Evolutionary conservation across 192 early-diverging fungal genomes (phyloP).

Genomic region (Phlyctochytrium planicorne): DNA sequence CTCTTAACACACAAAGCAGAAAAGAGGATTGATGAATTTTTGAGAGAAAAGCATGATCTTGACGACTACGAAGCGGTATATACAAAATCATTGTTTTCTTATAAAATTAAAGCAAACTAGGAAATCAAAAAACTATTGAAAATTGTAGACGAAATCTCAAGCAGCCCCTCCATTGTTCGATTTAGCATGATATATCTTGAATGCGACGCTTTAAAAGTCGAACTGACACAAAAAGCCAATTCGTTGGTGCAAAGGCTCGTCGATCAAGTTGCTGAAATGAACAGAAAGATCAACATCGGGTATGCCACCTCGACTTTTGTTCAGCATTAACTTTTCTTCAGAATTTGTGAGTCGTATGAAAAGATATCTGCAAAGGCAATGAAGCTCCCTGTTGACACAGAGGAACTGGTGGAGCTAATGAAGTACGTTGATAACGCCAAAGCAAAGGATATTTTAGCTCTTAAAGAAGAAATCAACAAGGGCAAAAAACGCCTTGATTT

Average conservation of each 20-base stretch:
- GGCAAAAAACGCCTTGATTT: constrained; percentile 60
- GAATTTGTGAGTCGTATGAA: constrained; percentile 63
- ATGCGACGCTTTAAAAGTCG: constrained; percentile 57
- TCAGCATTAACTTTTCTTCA: constrained; percentile 14
- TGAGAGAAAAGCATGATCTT: constrained; percentile 61
- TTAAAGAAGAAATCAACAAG: constrained; percentile 52
- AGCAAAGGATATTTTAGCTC: constrained; percentile 46
- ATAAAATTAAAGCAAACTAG: constrained; percentile 54
- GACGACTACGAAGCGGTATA: constrained; percentile 57
- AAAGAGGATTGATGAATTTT: constrained; percentile 64
- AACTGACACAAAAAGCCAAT: constrained; percentile 57
- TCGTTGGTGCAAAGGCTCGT: constrained; percentile 57
- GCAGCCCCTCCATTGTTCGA: constrained; percentile 50
- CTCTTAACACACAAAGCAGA: constrained; percentile 64
- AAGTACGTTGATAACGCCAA: constrained; percentile 57
- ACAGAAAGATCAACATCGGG: constrained; percentile 53
- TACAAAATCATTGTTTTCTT: constrained; percentile 65
- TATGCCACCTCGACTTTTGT: constrained; percentile 10
- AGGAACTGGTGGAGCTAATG: constrained; percentile 61
- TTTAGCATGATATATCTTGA: constrained; percentile 62
- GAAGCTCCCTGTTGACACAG: constrained; percentile 56
- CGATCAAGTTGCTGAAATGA: constrained; percentile 61
- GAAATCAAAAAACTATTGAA: constrained; percentile 67
- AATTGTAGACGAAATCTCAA: constrained; percentile 53
- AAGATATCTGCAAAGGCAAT: constrained; percentile 58